Evolutionary conservation across 169 alveolate species (phyloP), one percentile per base, ranked within the genome.

Genomic region (Pseudocohnilembus persalinus): DNA sequence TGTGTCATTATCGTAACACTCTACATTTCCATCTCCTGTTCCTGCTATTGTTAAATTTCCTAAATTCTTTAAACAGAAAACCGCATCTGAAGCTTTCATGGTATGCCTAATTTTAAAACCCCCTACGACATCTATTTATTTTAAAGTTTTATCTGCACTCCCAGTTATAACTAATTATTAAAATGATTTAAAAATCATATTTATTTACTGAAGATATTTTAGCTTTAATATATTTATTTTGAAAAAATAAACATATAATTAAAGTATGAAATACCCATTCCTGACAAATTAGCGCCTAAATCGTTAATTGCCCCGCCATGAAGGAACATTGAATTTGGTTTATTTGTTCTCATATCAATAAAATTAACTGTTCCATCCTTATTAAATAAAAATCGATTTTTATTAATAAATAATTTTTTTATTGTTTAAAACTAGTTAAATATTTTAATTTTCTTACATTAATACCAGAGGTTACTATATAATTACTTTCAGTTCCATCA

Each of bases 21-120:
- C 83, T 16, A 94, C 80, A 89, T 93, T 94, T 30, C 97, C 97
- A 92, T 94, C 97, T 0, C 97, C 97, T 77, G 96, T 92, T 29
- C 97, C 97, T 80, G 96, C 94, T 32, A 93, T 87, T 4, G 94
- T 92, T 64, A 93, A 83, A 91, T 94, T 94, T 25, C 86, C 82
- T 28, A 91, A 88, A 31, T 87, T 88, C 74, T 90, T 90, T 63
- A 95, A 93, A 86, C 96, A 94, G 84, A 89, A 94, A 28, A 94
- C 96, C 25, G 95, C 93, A 88, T 94, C 97, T 33, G 95, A 90
- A 34, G 94, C 88, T 73, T 92, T 90, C 94, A 94, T 89, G 29
- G 86, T 89, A 24, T 88, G 90, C 4, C 91, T 78, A 0, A 91
- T 89, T 77, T 92, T 89, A 80, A 89, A 93, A 31, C 94, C 93